Base-by-base conservation (phyloP, 331 rosid species). In the Rosa hybrid region DNA sequence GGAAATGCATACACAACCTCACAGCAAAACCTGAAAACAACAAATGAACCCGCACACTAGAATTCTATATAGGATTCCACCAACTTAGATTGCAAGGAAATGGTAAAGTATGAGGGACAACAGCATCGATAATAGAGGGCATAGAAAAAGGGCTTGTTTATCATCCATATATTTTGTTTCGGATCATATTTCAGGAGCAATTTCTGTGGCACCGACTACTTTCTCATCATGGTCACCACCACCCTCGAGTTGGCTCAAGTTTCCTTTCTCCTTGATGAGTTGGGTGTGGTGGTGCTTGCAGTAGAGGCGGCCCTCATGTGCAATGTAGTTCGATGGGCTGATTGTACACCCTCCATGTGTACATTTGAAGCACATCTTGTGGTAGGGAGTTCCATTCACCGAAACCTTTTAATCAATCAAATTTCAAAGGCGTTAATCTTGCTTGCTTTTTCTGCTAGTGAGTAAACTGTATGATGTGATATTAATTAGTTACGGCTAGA, bases 161-260 rank as follows among this genome's bases (percentile, higher is more conserved):
- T 34, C 14, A 13, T 21, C 51, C 46, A 11, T 34, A 34, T 3
- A 34, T 51, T 56, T 16, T 18, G 44, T 68, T 65, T 18, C 3
- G 2, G 16, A 59, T 83, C 83, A 83, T 49, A 50, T 83, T 11
- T 88, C 81, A 1, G 91, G 84, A 6, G 82, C 84, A 80, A 89
- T 87, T 82, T 86, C 89, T 73, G 78, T 89, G 60, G 81, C 86
- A 14, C 71, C 74, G 75, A 72, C 77, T 12, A 86, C 85, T 84
- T 84, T 90, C 68, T 84, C 96, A 59, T 85, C 96, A 59, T 85
- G 76, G 68, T 91, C 97, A 63, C 49, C 49, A 41, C 72, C 72
- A 39, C 98, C 99, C 79, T 95, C 99, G 34, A 96, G 99, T 90
- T 96, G 97, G 91, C 97, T 96, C 69, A 96, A 83, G 88, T 96